Conservation (phyloP, 2,329 filamentous ascomycete species). For the Alternaria atra region DNA sequence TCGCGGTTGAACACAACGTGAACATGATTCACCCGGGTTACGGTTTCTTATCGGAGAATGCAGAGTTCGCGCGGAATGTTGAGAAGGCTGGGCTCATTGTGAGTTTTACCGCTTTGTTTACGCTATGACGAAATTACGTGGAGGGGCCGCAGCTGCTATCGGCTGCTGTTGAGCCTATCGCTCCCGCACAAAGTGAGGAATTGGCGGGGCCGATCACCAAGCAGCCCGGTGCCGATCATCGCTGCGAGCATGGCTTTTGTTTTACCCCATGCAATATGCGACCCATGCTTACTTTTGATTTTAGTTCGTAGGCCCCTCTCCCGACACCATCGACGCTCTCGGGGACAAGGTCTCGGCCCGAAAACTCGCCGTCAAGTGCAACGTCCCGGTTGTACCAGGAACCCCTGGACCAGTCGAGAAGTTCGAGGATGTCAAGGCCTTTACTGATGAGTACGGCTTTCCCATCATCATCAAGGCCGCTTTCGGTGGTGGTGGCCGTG, state of each 20-base stretch:
- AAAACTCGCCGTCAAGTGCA: conserved; percentile 82
- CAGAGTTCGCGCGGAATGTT: conserved; percentile 92
- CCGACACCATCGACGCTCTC: conserved; percentile 89
- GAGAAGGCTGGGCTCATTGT: conserved; percentile 94
- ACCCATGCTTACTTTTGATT: conserved; percentile 34
- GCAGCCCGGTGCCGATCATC: conserved; percentile 31
- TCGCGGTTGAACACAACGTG: conserved; percentile 91
- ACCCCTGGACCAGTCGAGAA: conserved; percentile 86
- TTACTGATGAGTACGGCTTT: conserved; percentile 95
- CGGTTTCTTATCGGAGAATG: conserved; percentile 97
- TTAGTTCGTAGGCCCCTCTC: conserved; percentile 88
- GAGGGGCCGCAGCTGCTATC: conserved; percentile 36
- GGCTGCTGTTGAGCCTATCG: conserved; percentile 41
- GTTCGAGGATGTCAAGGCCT: conserved; percentile 92
- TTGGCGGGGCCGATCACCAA: conserved; percentile 27
- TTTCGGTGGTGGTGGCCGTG: conserved; percentile 95
- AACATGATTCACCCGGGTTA: conserved; percentile 99
- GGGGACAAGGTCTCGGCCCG: conserved; percentile 99
- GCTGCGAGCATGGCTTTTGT: conserved; percentile 10
- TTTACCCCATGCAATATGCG: conserved; percentile 5
- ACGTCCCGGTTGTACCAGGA: conserved; percentile 93
- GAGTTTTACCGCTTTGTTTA: conserved; percentile 56
- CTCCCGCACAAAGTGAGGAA: conserved; percentile 17
- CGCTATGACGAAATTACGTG: conserved; percentile 43
- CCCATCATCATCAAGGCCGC: conserved; percentile 99